phyloP scores from a whole-genome alignment of 495 filamentous ascomycete species.

The Penicillium riverlandense region DNA sequence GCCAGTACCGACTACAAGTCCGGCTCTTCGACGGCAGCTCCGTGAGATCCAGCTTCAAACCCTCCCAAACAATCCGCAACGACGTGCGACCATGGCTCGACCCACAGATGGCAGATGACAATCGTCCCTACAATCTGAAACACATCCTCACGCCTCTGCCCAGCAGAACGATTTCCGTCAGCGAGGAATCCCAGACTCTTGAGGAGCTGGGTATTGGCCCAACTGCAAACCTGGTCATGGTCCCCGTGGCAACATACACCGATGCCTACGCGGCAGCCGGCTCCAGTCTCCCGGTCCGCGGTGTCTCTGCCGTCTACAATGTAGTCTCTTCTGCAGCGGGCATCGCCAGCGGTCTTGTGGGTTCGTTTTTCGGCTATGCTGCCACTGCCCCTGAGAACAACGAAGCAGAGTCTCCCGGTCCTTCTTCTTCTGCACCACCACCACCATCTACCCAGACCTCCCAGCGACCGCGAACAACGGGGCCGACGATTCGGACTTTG shows the following conservation, averaged over 20 bases:
- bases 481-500: conserved; percentile 48
- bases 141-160: conserved; percentile 74
- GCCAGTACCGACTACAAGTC: conserved; percentile 62
- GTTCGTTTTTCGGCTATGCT: conserved; percentile 49
- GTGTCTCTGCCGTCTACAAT: conserved; percentile 36
- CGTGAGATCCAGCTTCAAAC: conserved; percentile 63
- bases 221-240: conserved; percentile 74
- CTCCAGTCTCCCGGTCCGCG: conserved; percentile 35
- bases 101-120: conserved; percentile 34
- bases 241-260: conserved; percentile 56
- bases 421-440: conserved; percentile 6
- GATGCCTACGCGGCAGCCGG: conserved; percentile 48
- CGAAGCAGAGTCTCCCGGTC: conserved; percentile 1
- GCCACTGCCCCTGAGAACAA: conserved; percentile 8
- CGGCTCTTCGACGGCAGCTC: conserved; percentile 79
- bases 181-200: conserved; percentile 65
- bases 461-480: conserved; percentile 12
- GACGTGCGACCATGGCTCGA: conserved; percentile 79
- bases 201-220: conserved; percentile 63
- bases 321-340: conserved; percentile 35
- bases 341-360: conserved; percentile 43
- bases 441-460: conserved; percentile 3
- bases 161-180: conserved; percentile 60
- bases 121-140: conserved; percentile 72
- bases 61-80: conserved; percentile 51